Evolutionary conservation across 192 early-diverging fungal species (phyloP).

Genomic region (Gamsiella multidivaricata): DNA sequence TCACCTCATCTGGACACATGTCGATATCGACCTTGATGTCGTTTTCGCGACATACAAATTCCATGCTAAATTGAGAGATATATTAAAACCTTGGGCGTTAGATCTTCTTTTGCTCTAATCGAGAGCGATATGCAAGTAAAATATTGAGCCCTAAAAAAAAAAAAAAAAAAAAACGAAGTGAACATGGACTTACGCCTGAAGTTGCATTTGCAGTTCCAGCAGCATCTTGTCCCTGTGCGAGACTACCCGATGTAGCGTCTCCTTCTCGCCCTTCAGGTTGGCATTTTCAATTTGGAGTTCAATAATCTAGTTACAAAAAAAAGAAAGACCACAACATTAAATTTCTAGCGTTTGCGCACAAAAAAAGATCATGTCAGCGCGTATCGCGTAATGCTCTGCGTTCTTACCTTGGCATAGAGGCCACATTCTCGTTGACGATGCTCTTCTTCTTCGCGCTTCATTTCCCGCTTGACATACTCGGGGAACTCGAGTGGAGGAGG

Average conservation of each 20-base stretch:
- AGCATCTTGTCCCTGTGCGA: conserved; percentile 29
- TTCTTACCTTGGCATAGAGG: conserved; percentile 42
- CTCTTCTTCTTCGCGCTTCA: conserved; percentile 33
- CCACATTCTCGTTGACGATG: conserved; percentile 36
- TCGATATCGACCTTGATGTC: conserved; percentile 48
- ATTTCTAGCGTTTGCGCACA: neutral
- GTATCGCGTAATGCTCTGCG: neutral
- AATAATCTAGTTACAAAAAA: conserved; percentile 30
- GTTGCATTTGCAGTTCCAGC: conserved; percentile 34
- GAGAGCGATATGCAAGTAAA: neutral
- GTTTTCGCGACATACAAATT: conserved; percentile 46
- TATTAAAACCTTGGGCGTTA: too few relatives aligned
- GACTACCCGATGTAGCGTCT: conserved; percentile 18
- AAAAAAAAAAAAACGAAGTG: neutral
- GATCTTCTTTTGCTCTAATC: too few relatives aligned
- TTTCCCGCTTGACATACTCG: conserved; percentile 37
- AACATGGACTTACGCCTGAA: conserved; percentile 38
- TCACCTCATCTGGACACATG: conserved; percentile 35
- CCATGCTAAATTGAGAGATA: conserved; percentile 24
- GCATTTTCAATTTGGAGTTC: conserved; percentile 50
- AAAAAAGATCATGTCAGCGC: neutral
- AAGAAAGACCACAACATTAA: neutral
- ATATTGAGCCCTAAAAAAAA: too few relatives aligned
- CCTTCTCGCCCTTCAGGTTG: conserved; percentile 47
- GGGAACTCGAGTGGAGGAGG: conserved; percentile 31